These are phyloP conservation scores for Coemansia brasiliensis DNA, from an alignment of 192 early-diverging fungal genomes.

Conservation along the genomic window DNA sequence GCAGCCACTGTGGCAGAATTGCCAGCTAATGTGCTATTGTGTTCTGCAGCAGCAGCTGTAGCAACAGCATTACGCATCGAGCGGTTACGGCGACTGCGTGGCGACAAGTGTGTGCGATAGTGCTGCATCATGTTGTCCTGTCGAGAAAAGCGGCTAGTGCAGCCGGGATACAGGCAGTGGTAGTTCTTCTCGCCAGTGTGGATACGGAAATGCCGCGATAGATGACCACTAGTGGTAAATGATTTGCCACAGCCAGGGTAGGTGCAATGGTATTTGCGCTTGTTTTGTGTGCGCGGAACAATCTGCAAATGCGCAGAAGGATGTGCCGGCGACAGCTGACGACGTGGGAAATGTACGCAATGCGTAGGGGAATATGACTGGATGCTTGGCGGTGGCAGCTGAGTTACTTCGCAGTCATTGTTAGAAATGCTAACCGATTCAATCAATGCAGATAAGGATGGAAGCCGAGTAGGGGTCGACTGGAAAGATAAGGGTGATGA, in stretches of 20 bases:
- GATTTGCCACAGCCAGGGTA: slow-evolving; percentile 68
- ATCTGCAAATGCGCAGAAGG: slow-evolving; percentile 19
- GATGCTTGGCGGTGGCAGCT: slow-evolving; percentile 16
- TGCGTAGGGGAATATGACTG: not conserved
- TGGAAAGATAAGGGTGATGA: slow-evolving; percentile 31
- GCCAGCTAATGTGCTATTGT: slow-evolving; percentile 4
- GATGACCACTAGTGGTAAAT: slow-evolving; percentile 84
- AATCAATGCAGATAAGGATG: slow-evolving; percentile 40
- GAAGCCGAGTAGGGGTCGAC: slow-evolving; percentile 22
- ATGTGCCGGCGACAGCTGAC: slow-evolving; percentile 4
- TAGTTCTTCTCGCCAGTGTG: slow-evolving; percentile 84
- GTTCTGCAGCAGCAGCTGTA: not conserved
- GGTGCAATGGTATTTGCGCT: slow-evolving; percentile 73
- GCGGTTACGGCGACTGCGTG: slow-evolving; percentile 58
- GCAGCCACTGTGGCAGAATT: not conserved
- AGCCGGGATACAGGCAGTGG: slow-evolving; percentile 66
- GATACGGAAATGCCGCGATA: slow-evolving; percentile 78
- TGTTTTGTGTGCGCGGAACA: slow-evolving; percentile 37
- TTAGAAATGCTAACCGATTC: slow-evolving; percentile 24
- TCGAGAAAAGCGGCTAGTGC: slow-evolving; percentile 72
- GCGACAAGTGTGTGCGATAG: slow-evolving; percentile 75
- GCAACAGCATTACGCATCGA: slow-evolving; percentile 14
- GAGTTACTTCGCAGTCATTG: slow-evolving; percentile 16
- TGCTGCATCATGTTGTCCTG: slow-evolving; percentile 91
- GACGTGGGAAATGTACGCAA: not conserved